Evolutionary conservation across 2,329 filamentous ascomycete genomes (phyloP), one percentile per base, ranked within the genome.

Genomic region (Domatiomyces globalis): DNA sequence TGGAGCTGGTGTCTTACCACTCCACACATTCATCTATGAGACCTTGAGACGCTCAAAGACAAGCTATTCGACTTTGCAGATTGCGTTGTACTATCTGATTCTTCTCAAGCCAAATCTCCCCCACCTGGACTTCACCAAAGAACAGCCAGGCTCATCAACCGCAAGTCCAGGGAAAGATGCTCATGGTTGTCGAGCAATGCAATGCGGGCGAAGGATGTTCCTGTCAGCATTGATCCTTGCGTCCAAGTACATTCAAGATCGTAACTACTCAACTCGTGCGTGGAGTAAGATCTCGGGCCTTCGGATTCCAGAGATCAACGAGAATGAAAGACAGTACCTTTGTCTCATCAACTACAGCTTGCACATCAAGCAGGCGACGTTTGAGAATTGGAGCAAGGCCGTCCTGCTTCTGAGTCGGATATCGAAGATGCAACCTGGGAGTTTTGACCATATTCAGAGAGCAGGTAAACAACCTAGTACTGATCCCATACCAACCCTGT

Each of bases 221-320:
- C 77, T 98, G 50, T 83, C 92, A 9, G 89, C 90, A 46, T 76
- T 98, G 55, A 96, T 98, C 59, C 76, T 98, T 51, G 92, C 92
- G 1, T 96, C 92, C 36, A 98, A 98, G 73, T 98, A 96, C 66
- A 74, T 98, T 46, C 92, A 98, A 69, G 92, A 98, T 66, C 84
- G 90, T 60, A 98, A 96, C 71, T 98, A 94, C 70, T 96, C 92
- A 12, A 88, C 92, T 47, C 83, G 90, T 51, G 92, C 92, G 43
- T 98, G 92, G 92, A 96, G 90, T 69, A 96, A 95, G 74, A 98
- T 98, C 61, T 96, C 92, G 17, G 92, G 92, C n/a, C 75, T 98
- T 52, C 87, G 86, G 65, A 89, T 88, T 2, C 74, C 79, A 51
- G 92, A 98, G 70, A 96, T 98, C 69, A 96, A 96, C 69, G 84